Evolutionary conservation across 768 basidiomycete species (phyloP).

Genomic region (Amanita subjunquillea): DNA sequence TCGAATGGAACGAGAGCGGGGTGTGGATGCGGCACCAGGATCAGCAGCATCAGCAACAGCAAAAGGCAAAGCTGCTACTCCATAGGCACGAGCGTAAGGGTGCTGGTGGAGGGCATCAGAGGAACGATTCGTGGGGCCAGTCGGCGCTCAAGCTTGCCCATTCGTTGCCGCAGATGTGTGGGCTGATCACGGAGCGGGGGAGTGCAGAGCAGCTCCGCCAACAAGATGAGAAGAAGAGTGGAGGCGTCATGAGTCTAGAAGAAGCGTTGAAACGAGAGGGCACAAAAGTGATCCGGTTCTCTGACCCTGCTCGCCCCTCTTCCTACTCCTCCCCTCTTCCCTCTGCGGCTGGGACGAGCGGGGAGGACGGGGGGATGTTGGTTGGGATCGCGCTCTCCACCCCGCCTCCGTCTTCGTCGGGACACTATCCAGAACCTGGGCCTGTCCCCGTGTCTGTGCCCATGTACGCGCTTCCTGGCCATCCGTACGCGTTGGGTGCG

Average conservation of each 20-base stretch:
- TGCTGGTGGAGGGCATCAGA: slow-evolving; percentile 14
- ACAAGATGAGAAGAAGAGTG: slow-evolving; percentile 3
- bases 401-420: slow-evolving; percentile 13
- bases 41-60: background rate
- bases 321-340: slow-evolving; percentile 14
- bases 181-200: slow-evolving; percentile 8
- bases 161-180: slow-evolving; percentile 18
- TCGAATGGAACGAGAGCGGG: slow-evolving; percentile 8
- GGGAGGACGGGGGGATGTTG: slow-evolving; percentile 5
- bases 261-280: slow-evolving; percentile 27
- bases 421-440: too few relatives aligned
- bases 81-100: background rate
- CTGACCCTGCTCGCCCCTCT: slow-evolving; percentile 27
- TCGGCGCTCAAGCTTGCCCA: slow-evolving; percentile 31
- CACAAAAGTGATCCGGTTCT: slow-evolving; percentile 30
- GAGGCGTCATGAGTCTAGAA: slow-evolving; percentile 19
- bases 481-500: slow-evolving; percentile 7
- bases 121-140: slow-evolving; percentile 33
- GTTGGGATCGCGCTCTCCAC: slow-evolving; percentile 29
- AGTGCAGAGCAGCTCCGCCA: slow-evolving; percentile 7
- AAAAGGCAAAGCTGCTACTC: background rate
- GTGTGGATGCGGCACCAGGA: background rate
- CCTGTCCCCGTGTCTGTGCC: background rate
- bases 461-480: background rate
- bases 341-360: slow-evolving; percentile 19